These are phyloP conservation scores for Alternaria panax DNA, from an alignment of 2,329 filamentous ascomycete species.

Conservation along the genomic window DNA sequence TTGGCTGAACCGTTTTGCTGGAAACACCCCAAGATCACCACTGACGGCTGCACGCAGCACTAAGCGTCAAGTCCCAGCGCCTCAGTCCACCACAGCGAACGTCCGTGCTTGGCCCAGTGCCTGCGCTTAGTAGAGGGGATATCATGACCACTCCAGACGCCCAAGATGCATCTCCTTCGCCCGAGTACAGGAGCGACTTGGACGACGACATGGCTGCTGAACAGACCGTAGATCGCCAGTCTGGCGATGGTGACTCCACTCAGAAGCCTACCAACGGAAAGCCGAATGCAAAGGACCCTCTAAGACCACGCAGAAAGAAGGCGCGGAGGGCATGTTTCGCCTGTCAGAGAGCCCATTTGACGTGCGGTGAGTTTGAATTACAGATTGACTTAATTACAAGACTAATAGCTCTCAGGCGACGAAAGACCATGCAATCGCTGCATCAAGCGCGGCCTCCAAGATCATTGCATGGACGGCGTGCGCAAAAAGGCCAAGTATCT, in stretches of 20 bases:
- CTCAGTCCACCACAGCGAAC: slow-evolving; percentile 43
- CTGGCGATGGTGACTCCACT: slow-evolving; percentile 45
- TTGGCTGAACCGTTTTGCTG: slow-evolving; percentile 49
- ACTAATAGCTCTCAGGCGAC: slow-evolving; percentile 69
- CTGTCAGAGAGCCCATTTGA: slow-evolving; percentile 95
- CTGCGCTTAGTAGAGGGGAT: slow-evolving; percentile 44
- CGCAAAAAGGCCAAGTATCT: slow-evolving; percentile 99
- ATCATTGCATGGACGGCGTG: slow-evolving; percentile 93
- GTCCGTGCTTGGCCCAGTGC: slow-evolving; percentile 38
- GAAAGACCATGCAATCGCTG: slow-evolving; percentile 93
- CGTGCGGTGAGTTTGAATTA: slow-evolving; percentile 81
- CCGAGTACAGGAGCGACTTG: slow-evolving; percentile 54
- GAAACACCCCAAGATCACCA: slow-evolving; percentile 43
- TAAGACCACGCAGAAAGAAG: slow-evolving; percentile 91
- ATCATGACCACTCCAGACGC: slow-evolving; percentile 59
- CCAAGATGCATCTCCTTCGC: slow-evolving; percentile 57
- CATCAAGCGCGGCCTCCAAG: slow-evolving; percentile 89
- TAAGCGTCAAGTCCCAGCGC: slow-evolving; percentile 51
- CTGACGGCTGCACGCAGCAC: slow-evolving; percentile 50
- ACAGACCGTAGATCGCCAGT: slow-evolving; percentile 49
- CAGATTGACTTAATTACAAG: not conserved
- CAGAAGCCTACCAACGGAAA: slow-evolving; percentile 46
- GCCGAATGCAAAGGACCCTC: slow-evolving; percentile 80
- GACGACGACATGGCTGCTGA: slow-evolving; percentile 55
- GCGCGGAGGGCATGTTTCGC: slow-evolving; percentile 94